phyloP scores from a whole-genome alignment of 2,329 filamentous ascomycete species.

The Dendrostoma leiphaemia region DNA sequence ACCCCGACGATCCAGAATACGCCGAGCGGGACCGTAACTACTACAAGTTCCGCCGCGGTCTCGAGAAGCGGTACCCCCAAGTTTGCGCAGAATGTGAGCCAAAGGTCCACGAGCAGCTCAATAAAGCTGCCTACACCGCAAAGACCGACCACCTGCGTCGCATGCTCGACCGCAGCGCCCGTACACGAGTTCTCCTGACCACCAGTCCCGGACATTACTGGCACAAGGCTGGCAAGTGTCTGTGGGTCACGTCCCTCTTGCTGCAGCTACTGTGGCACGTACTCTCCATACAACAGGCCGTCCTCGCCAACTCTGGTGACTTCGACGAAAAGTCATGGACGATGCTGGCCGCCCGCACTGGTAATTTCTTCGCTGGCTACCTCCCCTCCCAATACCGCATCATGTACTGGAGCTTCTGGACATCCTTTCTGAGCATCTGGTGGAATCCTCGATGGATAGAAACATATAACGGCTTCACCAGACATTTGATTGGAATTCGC shows the following conservation, averaged over 20 bases:
- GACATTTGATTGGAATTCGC: conserved; percentile 57
- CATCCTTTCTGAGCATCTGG: conserved; percentile 54
- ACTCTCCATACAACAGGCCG: conserved; percentile 28
- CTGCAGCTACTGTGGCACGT: conserved; percentile 53
- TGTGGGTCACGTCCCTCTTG: conserved; percentile 48
- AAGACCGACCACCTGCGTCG: conserved; percentile 77
- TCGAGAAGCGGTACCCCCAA: conserved; percentile 85
- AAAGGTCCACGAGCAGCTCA: conserved; percentile 67
- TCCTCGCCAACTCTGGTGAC: conserved; percentile 4
- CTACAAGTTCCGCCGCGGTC: conserved; percentile 65
- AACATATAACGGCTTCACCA: conserved; percentile 57
- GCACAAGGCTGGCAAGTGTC: conserved; percentile 39
- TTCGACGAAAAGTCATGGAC: conserved; percentile 23
- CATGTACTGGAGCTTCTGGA: conserved; percentile 45
- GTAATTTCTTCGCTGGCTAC: conserved; percentile 30
- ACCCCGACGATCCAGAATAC: conserved; percentile 66
- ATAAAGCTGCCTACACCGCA: conserved; percentile 73
- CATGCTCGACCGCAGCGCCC: conserved; percentile 66
- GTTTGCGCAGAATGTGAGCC: conserved; percentile 81
- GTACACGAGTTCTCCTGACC: conserved; percentile 38
- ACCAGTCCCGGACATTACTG: conserved; percentile 41
- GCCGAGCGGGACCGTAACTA: conserved; percentile 65
- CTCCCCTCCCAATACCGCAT: conserved; percentile 41
- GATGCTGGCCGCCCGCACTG: conserved; percentile 5
- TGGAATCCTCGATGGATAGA: conserved; percentile 69